Base-by-base conservation (phyloP, 2,329 filamentous ascomycete species). In the Alternaria angustiovoidea region DNA sequence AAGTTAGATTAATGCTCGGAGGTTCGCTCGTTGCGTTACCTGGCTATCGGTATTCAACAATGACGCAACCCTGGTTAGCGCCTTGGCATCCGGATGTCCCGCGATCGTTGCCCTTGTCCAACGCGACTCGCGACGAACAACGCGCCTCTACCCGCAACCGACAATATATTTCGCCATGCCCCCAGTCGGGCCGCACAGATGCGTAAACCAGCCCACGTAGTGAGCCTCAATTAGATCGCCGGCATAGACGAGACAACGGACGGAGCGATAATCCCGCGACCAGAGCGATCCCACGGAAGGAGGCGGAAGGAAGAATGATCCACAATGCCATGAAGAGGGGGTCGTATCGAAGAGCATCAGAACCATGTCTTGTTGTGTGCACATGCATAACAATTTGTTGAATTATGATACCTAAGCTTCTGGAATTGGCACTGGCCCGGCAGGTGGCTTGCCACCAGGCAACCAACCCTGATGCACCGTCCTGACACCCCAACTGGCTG, bases 371-470 rank as follows among this genome's bases (percentile, higher is more conserved):
- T 48, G 14, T 18, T 48, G 16, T 24, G 12, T n/a, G 30, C 46
- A 48, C 20, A 32, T 24, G 22, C 30, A 32, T 36, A 6, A 22
- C n/a, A 22, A 30, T 14, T 18, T 18, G 18, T 20, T 34, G 32
- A n/a, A 51, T 8, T 24, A 14, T 24, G 18, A 36, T 47, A 30
- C 34, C 30, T 39, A 28, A 48, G 18, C 5, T 32, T 39, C 48
- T 38, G 48, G 55, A 39, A 53, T 57, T 7, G 48, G 48, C 24
- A 57, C 55, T 14, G 41, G 55, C 6, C 55, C 41, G 14, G 34
- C 41, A 7, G 54, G 54, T 18, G 14, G 14, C 41, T 52, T 57
- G 6, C 32, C 32, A 7, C 48, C 32, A 7, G 41, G 32, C 22
- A 57, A 18, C 41, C 41, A 57, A 14, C 32, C 48, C 20, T 53